Conservation (phyloP, 352 stramenopile genomes). For the Phytophthora podocarpi region DNA sequence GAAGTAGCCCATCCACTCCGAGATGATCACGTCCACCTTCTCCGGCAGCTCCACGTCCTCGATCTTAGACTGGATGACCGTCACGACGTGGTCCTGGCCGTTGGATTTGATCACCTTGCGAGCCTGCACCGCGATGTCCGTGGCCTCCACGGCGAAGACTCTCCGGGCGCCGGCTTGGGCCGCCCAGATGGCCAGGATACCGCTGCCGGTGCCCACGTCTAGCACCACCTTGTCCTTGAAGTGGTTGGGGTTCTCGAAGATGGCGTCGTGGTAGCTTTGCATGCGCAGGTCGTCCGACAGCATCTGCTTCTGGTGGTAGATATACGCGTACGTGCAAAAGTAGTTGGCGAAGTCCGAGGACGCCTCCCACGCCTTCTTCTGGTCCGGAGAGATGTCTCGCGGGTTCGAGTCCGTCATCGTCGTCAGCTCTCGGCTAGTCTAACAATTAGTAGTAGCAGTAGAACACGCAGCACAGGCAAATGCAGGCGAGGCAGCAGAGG, state of each 20-base stretch:
- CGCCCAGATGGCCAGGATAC: conserved; percentile 98
- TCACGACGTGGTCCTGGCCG: conserved; percentile 95
- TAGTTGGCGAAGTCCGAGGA: conserved; percentile 92
- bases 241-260: conserved; percentile 97
- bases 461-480: not conserved
- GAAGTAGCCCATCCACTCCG: conserved; percentile 99
- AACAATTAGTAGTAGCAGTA: too few relatives aligned
- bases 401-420: conserved; percentile 32
- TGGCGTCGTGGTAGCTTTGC: conserved; percentile 97
- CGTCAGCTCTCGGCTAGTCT: not conserved
- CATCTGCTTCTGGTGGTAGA: conserved; percentile 98
- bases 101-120: conserved; percentile 96
- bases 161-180: conserved; percentile 98
- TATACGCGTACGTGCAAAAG: conserved; percentile 91
- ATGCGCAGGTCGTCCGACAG: conserved; percentile 99
- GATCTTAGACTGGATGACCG: conserved; percentile 98
- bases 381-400: conserved; percentile 67
- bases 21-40: conserved; percentile 99
- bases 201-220: conserved; percentile 98
- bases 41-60: conserved; percentile 98
- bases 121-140: conserved; percentile 98
- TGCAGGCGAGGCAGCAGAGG: not conserved
- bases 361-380: conserved; percentile 85
- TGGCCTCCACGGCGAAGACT: conserved; percentile 98
- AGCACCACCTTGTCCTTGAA: conserved; percentile 99